phyloP scores from a whole-genome alignment of 192 early-diverging fungal genomes.

The Backusella tarrabulga region DNA sequence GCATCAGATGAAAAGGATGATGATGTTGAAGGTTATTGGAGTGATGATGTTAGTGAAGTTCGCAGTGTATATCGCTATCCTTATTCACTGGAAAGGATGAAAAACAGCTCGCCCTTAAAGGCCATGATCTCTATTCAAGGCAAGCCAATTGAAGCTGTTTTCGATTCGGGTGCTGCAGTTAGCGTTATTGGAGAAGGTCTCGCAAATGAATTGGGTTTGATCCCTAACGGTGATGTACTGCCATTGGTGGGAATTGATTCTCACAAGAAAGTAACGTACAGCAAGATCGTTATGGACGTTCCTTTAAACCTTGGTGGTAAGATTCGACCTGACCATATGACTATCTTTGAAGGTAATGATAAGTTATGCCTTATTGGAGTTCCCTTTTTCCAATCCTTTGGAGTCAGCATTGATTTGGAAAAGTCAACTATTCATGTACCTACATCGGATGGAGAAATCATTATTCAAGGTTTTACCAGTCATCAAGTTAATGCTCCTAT shows the following conservation, averaged over 20 bases:
- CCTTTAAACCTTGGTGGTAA: neutral
- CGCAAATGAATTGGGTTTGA: neutral
- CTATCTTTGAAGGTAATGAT: neutral
- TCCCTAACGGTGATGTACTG: neutral
- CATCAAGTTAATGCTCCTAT: neutral
- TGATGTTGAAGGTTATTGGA: too few species aligned
- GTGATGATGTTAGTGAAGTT: too few species aligned
- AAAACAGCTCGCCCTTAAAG: too few species aligned
- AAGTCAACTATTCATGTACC: neutral
- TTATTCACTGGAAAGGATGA: too few species aligned
- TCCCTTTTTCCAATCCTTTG: neutral
- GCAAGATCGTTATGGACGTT: neutral
- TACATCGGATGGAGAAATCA: neutral
- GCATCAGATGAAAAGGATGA: too few species aligned
- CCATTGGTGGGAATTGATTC: neutral
- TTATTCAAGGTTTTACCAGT: neutral
- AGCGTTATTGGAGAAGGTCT: neutral
- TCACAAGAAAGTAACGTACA: neutral
- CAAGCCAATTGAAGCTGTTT: neutral
- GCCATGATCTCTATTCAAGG: neutral
- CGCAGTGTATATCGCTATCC: too few species aligned
- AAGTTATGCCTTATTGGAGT: neutral
- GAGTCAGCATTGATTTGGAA: neutral
- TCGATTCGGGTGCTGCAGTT: constrained; percentile 3
- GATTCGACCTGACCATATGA: neutral